Evolutionary conservation across 1,284 basidiomycete species (phyloP), one percentile per base, ranked within the genome.

Genomic region (Hypsizygus ulmarius): DNA sequence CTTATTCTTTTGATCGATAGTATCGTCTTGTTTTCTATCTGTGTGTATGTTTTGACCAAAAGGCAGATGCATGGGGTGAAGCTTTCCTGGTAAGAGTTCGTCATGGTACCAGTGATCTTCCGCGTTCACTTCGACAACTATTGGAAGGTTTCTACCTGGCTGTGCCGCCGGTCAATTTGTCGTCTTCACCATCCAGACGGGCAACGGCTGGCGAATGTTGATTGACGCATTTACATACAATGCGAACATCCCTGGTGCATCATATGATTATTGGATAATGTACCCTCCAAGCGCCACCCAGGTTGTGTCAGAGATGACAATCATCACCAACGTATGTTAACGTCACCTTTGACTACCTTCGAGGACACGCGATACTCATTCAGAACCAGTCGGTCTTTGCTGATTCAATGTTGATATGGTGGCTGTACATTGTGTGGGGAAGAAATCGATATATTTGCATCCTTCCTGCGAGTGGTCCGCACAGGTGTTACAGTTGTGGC

Each of bases 341-440:
- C 21, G 18, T 8, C 14, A 16, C 39, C 30, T 9, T 25, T 11
- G n/a, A n/a, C n/a, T n/a, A n/a, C n/a, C 21, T 29, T 10, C 12
- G 7, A 37, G 36, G 36, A 10, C 15, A 37, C 36, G 15, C 19
- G 36, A 18, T 16, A n/a, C 16, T 40, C 14, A 28, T n/a, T 5
- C 16, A 32, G n/a, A 14, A n/a, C 28, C 33, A 58, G 49, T 47
- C 53, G 37, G 47, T 54, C 14, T 35, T 60, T 7, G 60, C 58
- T 2, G 60, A 61, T 33, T 19, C 45, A 10, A 53, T 59, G 38
- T 41, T 62, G 14, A 51, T 60, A 3, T 62, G 59, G 59, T 34
- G 59, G 1, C 33, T 60, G 5, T 60, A 60, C 38, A 50, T 58
- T 10, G 53, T 62, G 7, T 62, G 59, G 59, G 55, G 50, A 6